Evolutionary conservation across 371 early-diverging fungal genomes (phyloP).

Genomic region (Mucor circinelloides): DNA sequence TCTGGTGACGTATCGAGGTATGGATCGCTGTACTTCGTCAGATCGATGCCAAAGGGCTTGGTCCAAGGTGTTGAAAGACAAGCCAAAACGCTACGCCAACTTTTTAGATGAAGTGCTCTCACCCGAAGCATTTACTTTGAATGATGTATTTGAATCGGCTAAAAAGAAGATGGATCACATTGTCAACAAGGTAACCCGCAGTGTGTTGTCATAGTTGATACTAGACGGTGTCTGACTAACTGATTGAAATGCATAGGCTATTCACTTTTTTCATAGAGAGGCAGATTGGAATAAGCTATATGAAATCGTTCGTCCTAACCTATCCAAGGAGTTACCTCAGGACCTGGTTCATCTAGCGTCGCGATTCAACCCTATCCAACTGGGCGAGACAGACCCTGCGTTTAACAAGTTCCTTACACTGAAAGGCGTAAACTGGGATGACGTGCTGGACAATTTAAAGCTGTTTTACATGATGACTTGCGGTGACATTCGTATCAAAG

Average conservation of each 20-base stretch:
- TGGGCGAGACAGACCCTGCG: slow-evolving; percentile 18
- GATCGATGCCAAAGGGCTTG: slow-evolving; percentile 18
- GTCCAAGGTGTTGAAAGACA: slow-evolving; percentile 25
- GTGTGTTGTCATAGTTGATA: neutral
- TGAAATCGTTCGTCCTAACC: slow-evolving; percentile 18
- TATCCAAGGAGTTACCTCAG: slow-evolving; percentile 1
- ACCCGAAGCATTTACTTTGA: slow-evolving; percentile 26
- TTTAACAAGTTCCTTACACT: slow-evolving; percentile 30
- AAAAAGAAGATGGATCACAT: slow-evolving; percentile 32
- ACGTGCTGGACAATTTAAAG: slow-evolving; percentile 33
- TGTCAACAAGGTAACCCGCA: slow-evolving; percentile 31
- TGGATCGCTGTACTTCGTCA: slow-evolving; percentile 21
- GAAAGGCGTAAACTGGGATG: slow-evolving; percentile 36
- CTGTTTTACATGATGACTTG: slow-evolving; percentile 33
- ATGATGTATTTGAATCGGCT: slow-evolving; percentile 34
- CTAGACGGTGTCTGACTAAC: no score
- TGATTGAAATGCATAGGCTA: slow-evolving; percentile 19
- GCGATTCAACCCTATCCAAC: slow-evolving; percentile 23
- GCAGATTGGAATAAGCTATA: slow-evolving; percentile 43
- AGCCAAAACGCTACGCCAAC: slow-evolving; percentile 19
- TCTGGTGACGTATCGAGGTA: slow-evolving; percentile 33
- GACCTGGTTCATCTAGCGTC: slow-evolving; percentile 12
- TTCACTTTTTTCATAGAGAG: slow-evolving; percentile 30
- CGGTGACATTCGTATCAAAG: slow-evolving; percentile 25
- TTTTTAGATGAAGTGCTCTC: slow-evolving; percentile 31